A percentile compares a stretch with the other conserved stretches of the same genome.
Evolutionary conservation across 441 rosid genomes (phyloP).

Genomic region (Theobroma grandiflorum): DNA sequence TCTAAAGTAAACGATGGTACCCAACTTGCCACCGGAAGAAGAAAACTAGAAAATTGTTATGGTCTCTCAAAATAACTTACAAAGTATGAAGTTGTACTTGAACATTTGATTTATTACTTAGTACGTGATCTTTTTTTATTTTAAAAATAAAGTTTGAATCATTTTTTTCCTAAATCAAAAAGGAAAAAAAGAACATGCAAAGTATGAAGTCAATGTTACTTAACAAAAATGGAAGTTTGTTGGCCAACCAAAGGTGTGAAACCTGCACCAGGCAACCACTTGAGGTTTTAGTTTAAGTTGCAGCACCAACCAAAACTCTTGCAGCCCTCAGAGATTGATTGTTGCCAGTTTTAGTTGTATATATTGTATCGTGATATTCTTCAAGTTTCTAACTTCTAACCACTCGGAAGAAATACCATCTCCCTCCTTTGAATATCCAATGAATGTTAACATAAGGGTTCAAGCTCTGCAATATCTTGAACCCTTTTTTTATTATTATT

Average conservation of each 20-base stretch:
- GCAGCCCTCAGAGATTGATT: neutral
- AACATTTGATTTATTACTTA: too few species aligned
- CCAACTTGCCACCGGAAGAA: too few species aligned
- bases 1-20: too few species aligned
- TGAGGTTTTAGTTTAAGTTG: neutral
- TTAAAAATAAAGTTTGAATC: too few species aligned
- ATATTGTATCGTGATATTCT: neutral
- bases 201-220: neutral
- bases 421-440: neutral
- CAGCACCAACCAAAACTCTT: constrained; percentile 10
- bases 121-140: too few species aligned
- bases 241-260: neutral
- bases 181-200: neutral
- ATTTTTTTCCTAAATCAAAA: too few species aligned
- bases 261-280: neutral
- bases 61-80: too few species aligned
- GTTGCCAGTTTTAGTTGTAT: neutral
- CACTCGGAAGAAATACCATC: neutral
- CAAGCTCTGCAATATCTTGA: too few species aligned
- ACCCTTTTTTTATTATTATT: too few species aligned
- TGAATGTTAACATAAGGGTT: neutral
- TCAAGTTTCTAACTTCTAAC: neutral
- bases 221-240: neutral
- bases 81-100: too few species aligned
- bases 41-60: too few species aligned